Percentiles rank a stretch among this genome's conserved stretches.
Conservation (phyloP, 129 eudicot species). For the Gnaphalium uliginosum region DNA sequence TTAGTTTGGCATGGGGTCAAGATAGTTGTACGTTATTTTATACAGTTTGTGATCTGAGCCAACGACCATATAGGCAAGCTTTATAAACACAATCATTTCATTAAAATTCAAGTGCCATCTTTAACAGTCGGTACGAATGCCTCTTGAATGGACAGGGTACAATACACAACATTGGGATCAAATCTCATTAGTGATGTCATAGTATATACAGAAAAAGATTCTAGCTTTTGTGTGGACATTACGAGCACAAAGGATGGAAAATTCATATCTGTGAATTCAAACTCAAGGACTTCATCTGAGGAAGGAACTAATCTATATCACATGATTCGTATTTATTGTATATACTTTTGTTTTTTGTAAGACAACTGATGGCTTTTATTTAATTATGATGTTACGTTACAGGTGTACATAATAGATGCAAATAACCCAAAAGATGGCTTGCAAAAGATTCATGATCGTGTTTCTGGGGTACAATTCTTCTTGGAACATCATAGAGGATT, state of each 20-base stretch:
- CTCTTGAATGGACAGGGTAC: constrained; percentile 51
- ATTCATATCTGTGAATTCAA: constrained; percentile 84
- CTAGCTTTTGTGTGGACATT: constrained; percentile 86
- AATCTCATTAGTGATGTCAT: constrained; percentile 36
- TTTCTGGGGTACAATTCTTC: constrained; percentile 73
- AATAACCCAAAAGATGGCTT: constrained; percentile 52
- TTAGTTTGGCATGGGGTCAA: constrained; percentile 93
- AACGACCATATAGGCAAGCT: constrained; percentile 79
- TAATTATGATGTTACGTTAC: constrained; percentile 30
- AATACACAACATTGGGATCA: constrained; percentile 62
- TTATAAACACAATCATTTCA: constrained; percentile 11
- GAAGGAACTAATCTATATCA: constrained; percentile 56
- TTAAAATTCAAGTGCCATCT: constrained; percentile 1
- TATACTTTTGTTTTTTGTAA: constrained; percentile 7
- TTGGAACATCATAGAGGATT: constrained; percentile 79
- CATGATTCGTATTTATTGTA: background rate
- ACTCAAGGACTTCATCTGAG: constrained; percentile 97
- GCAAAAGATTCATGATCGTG: constrained; percentile 62
- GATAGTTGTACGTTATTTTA: constrained; percentile 68
- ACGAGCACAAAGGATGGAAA: constrained; percentile 94
- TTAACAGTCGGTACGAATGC: constrained; percentile 15
- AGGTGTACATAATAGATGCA: constrained; percentile 84
- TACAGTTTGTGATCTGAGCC: constrained; percentile 77
- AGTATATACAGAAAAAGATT: constrained; percentile 61
- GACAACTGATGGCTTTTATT: constrained; percentile 6